phyloP scores from a whole-genome alignment of 1,139 yeast genomes.

The Saccharomycopsis phalli region DNA sequence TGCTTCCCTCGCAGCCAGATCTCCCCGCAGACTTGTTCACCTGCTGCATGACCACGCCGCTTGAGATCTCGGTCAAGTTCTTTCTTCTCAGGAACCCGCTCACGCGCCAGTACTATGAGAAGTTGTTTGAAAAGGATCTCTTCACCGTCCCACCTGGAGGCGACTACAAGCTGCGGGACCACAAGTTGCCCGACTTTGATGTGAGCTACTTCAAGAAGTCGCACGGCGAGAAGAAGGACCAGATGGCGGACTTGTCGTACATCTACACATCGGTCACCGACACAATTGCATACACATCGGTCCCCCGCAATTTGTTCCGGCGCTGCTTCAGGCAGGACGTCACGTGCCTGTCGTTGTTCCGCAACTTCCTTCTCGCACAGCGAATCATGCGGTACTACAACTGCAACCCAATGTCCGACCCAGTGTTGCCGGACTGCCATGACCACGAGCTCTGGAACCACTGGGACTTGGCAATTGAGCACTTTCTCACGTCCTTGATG shows the following conservation, averaged over 20 bases:
- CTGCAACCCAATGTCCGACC: conserved; percentile 92
- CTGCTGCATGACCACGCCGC: conserved; percentile 91
- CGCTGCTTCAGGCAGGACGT: conserved; percentile 88
- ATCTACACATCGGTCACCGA: conserved; percentile 97
- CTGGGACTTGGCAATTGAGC: conserved; percentile 97
- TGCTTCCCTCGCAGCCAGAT: conserved; percentile 88
- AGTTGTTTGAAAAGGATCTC: conserved; percentile 33
- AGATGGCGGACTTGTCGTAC: conserved; percentile 95
- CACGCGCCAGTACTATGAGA: conserved; percentile 52
- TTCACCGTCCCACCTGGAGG: conserved; percentile 28
- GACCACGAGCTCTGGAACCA: conserved; percentile 96
- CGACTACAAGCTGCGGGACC: conserved; percentile 37
- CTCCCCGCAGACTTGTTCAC: conserved; percentile 95
- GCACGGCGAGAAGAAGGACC: conserved; percentile 40
- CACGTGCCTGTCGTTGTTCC: conserved; percentile 91
- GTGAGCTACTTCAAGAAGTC: conserved; percentile 13
- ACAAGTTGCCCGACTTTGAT: conserved; percentile 44
- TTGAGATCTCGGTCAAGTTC: conserved; percentile 89
- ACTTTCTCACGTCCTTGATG: conserved; percentile 67
- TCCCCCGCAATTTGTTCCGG: conserved; percentile 83
- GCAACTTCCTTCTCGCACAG: conserved; percentile 86
- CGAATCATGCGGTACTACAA: conserved; percentile 90
- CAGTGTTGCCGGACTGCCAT: conserved; percentile 78
- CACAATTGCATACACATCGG: conserved; percentile 94
- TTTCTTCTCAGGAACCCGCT: conserved; percentile 60